Evolutionary conservation across 2,329 filamentous ascomycete genomes (phyloP).

Genomic region (Zasmidium angulare): DNA sequence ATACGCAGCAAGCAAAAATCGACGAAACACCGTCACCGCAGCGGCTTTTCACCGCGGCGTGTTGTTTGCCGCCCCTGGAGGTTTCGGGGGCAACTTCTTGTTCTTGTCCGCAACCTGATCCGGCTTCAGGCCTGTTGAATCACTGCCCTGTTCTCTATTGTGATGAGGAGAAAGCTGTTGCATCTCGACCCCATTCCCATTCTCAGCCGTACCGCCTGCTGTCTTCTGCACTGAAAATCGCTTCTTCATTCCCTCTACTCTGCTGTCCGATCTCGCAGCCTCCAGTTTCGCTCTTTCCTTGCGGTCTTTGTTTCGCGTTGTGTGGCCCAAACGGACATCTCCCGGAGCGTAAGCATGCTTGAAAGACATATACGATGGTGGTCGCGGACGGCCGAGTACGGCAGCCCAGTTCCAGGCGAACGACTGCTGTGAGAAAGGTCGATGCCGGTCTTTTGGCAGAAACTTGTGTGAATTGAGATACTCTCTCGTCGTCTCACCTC

Average conservation of each 20-base stretch:
- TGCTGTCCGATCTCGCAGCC: constrained; percentile 44
- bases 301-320: constrained; percentile 12
- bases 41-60: background rate
- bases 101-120: background rate
- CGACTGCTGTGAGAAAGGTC: constrained; percentile 78
- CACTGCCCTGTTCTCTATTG: background rate
- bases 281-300: constrained; percentile 9
- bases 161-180: constrained; percentile 44
- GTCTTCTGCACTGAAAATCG: constrained; percentile 32
- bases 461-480: constrained; percentile 98
- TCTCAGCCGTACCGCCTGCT: background rate
- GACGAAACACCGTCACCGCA: too few relatives aligned
- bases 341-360: constrained; percentile 74
- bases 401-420: constrained; percentile 75
- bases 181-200: constrained; percentile 64
- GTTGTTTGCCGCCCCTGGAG: background rate
- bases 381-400: constrained; percentile 78
- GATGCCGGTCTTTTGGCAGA: constrained; percentile 82
- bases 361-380: constrained; percentile 86
- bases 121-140: background rate
- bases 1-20: too few relatives aligned
- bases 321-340: constrained; percentile 75
- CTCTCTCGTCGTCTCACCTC: constrained; percentile 93
- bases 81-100: background rate
- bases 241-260: constrained; percentile 51